These are phyloP conservation scores for Colletotrichum cordylinicola DNA, from an alignment of 2,329 filamentous ascomycete genomes.

Conservation along the genomic window DNA sequence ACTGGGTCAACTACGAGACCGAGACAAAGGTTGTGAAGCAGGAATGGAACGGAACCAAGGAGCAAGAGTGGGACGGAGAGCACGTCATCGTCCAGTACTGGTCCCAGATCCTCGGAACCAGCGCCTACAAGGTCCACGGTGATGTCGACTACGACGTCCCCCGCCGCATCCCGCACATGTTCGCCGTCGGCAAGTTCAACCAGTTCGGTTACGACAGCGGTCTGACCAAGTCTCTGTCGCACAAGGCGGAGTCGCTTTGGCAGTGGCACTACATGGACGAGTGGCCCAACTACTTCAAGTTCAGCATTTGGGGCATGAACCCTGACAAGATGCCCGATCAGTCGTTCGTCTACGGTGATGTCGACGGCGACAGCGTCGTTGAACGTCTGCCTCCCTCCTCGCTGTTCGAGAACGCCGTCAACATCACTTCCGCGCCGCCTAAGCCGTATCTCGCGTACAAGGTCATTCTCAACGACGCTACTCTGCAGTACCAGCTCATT, in stretches of 20 bases:
- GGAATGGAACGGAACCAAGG: conserved; percentile 61
- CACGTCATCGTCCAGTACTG: conserved; percentile 72
- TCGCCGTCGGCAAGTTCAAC: conserved; percentile 68
- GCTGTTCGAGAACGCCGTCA: conserved; percentile 51
- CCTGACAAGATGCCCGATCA: conserved; percentile 67
- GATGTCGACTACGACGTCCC: conserved; percentile 48
- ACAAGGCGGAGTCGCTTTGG: conserved; percentile 58
- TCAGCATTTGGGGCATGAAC: conserved; percentile 73
- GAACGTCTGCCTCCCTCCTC: conserved; percentile 68
- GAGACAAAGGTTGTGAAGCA: conserved; percentile 53
- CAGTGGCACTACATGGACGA: conserved; percentile 66
- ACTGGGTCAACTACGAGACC: conserved; percentile 61
- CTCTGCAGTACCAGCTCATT: conserved; percentile 54
- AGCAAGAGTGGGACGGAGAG: conserved; percentile 65
- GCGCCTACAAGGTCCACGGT: conserved; percentile 64
- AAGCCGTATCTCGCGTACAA: conserved; percentile 59
- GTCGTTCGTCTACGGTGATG: conserved; percentile 61
- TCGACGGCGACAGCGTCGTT: conserved; percentile 63
- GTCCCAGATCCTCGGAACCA: conserved; percentile 63
- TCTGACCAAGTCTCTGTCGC: conserved; percentile 56
- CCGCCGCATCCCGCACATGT: conserved; percentile 66
- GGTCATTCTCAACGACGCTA: conserved; percentile 60
- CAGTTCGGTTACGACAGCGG: conserved; percentile 69
- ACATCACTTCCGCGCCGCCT: conserved; percentile 50
- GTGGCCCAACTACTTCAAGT: conserved; percentile 66